phyloP scores from a whole-genome alignment of 495 filamentous ascomycete genomes.

The Opeltia flavorubescens region DNA sequence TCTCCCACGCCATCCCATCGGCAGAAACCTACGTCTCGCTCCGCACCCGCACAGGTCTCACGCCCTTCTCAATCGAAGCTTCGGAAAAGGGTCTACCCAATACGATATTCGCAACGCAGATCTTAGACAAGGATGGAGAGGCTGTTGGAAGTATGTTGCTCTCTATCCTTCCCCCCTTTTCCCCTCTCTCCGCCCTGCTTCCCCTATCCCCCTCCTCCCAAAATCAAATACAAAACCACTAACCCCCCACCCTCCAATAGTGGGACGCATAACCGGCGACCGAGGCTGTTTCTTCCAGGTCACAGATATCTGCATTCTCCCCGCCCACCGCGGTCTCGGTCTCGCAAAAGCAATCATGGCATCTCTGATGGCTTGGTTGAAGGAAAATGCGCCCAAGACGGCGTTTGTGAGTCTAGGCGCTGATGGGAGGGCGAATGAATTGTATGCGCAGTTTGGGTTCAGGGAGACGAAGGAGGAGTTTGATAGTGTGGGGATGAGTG shows the following conservation, averaged over 20 bases:
- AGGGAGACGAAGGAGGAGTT: not conserved
- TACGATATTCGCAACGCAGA: constrained; percentile 7
- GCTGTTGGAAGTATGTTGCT: not conserved
- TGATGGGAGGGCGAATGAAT: constrained; percentile 27
- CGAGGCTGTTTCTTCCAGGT: constrained; percentile 40
- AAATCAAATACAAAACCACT: not conserved
- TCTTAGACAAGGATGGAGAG: not conserved
- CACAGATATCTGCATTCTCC: constrained; percentile 37
- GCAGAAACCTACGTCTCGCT: constrained; percentile 4
- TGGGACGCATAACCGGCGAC: constrained; percentile 40
- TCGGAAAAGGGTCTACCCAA: constrained; percentile 10
- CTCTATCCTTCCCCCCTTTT: not conserved
- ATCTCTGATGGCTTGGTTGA: constrained; percentile 25
- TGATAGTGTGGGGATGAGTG: not conserved
- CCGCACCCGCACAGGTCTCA: constrained; percentile 4
- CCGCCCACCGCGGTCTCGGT: constrained; percentile 34
- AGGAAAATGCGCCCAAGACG: constrained; percentile 21
- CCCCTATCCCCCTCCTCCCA: not conserved
- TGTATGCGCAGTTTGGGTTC: constrained; percentile 38
- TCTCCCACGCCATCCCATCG: constrained; percentile 2
- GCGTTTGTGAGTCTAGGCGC: constrained; percentile 34
- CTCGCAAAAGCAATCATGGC: constrained; percentile 33
- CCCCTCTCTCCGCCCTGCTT: not conserved
- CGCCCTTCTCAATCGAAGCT: constrained; percentile 5
- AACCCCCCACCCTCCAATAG: constrained; percentile 15